Percentiles rank a stretch among this genome's conserved stretches.
Evolutionary conservation across 306 rosid species (phyloP).

Genomic region (Cicer cuneatum): DNA sequence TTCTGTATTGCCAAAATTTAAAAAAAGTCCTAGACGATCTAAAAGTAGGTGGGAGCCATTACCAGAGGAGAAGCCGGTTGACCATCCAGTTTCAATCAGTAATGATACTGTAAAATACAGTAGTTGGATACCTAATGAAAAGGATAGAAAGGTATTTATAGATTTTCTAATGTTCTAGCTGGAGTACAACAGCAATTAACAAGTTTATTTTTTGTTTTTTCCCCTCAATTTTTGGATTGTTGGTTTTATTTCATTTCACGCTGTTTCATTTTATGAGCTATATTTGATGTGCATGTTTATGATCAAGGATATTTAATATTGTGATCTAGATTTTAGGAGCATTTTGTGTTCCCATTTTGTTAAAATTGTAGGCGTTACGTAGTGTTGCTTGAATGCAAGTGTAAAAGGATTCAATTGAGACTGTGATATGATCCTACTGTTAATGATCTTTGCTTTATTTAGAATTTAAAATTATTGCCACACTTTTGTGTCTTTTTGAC

Average conservation of each 20-base stretch:
- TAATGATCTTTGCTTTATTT: constrained; percentile 12
- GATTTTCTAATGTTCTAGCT: constrained; percentile 29
- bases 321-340: constrained; percentile 11
- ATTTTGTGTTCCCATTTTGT: neutral
- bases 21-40: constrained; percentile 82
- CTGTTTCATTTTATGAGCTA: constrained; percentile 11
- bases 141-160: constrained; percentile 74
- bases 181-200: constrained; percentile 4
- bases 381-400: constrained; percentile 7
- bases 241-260: constrained; percentile 20
- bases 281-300: constrained; percentile 9
- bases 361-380: neutral
- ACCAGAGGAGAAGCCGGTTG: constrained; percentile 76
- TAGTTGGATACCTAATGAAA: constrained; percentile 68
- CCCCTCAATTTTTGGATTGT: neutral
- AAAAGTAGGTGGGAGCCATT: constrained; percentile 99
- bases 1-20: constrained; percentile 63
- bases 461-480: neutral
- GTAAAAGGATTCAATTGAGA: neutral
- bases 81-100: constrained; percentile 50
- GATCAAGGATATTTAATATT: constrained; percentile 5
- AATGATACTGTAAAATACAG: constrained; percentile 57
- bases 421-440: constrained; percentile 8
- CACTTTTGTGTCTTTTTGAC: neutral
- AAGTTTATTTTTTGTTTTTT: neutral